Percentiles rank a stretch among this genome's conserved stretches.
Evolutionary conservation across 2,329 filamentous ascomycete species (phyloP).

Genomic region (Westerdykella sp.): DNA sequence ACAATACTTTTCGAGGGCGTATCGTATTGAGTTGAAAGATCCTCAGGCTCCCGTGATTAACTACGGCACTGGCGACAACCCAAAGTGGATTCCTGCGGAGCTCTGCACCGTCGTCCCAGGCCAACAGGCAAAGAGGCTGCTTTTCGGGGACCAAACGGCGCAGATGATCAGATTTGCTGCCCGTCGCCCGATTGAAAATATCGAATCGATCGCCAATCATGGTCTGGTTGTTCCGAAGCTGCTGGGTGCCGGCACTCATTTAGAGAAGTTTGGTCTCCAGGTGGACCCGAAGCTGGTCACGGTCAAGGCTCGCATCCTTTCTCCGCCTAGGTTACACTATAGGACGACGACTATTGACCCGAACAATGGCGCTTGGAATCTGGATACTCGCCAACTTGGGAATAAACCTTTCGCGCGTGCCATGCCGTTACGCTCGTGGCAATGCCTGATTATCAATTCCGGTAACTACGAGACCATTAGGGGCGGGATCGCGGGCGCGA

Average conservation of each 20-base stretch:
- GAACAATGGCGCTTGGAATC: slow-evolving; percentile 62
- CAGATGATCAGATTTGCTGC: slow-evolving; percentile 30
- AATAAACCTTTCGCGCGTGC: slow-evolving; percentile 20
- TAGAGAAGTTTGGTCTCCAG: slow-evolving; percentile 55
- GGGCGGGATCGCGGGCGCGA: slow-evolving; percentile 11
- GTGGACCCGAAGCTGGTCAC: slow-evolving; percentile 60
- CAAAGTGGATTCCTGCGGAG: slow-evolving; percentile 32
- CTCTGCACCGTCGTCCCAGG: slow-evolving; percentile 28
- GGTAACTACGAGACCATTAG: slow-evolving; percentile 13
- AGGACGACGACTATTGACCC: slow-evolving; percentile 31
- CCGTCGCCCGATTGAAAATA: slow-evolving; percentile 24
- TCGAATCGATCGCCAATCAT: slow-evolving; percentile 21
- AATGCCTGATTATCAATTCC: slow-evolving; percentile 26
- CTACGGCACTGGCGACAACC: slow-evolving; percentile 13
- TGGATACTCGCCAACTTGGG: slow-evolving; percentile 37
- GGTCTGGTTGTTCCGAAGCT: slow-evolving; percentile 25
- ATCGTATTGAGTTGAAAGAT: slow-evolving; percentile 16
- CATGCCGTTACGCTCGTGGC: slow-evolving; percentile 20
- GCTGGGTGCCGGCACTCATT: slow-evolving; percentile 14
- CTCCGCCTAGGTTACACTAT: slow-evolving; percentile 58
- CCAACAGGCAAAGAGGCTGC: slow-evolving; percentile 21
- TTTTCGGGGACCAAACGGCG: slow-evolving; percentile 24
- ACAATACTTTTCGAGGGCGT: slow-evolving; percentile 15
- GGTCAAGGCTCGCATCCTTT: slow-evolving; percentile 64
- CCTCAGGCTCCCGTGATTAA: slow-evolving; percentile 27